These are phyloP conservation scores for Clavariopsis aquatica DNA, from an alignment of 495 filamentous ascomycete genomes.

Conservation along the genomic window DNA sequence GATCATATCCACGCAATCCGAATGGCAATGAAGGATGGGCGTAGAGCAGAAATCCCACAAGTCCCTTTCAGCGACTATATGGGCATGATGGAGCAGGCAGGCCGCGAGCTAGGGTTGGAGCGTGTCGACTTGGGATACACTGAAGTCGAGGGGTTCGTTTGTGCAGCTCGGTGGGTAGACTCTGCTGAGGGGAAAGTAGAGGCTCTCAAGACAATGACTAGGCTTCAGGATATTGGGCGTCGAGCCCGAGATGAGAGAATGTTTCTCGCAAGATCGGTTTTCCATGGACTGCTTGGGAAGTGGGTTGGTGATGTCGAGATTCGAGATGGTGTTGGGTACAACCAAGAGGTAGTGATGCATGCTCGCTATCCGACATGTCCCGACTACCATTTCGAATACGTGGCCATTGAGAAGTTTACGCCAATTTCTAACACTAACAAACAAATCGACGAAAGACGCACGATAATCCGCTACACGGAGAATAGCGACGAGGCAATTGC, in stretches of 20 bases:
- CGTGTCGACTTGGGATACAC: background rate
- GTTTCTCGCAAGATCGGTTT: slow-evolving; percentile 8
- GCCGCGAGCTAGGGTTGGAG: background rate
- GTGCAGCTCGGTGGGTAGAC: slow-evolving; percentile 3
- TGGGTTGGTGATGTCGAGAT: background rate
- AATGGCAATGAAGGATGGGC: background rate
- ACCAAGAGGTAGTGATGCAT: background rate
- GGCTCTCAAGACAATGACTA: slow-evolving; percentile 4
- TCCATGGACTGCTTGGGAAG: slow-evolving; percentile 2
- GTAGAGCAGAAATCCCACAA: background rate
- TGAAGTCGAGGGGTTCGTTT: background rate
- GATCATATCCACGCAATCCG: background rate
- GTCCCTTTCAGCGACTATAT: slow-evolving; percentile 10
- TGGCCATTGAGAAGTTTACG: background rate
- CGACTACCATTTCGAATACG: slow-evolving; percentile 6
- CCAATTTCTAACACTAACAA: background rate
- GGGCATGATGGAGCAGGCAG: slow-evolving; percentile 11
- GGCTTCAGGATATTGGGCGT: background rate
- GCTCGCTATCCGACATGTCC: background rate
- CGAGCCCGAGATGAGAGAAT: background rate
- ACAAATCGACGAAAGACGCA: background rate
- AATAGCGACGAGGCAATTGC: background rate
- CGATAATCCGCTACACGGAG: background rate
- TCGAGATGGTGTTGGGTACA: background rate
- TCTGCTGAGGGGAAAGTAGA: background rate